These are phyloP conservation scores for Aspergillus novofumigatus DNA, from an alignment of 2,329 filamentous ascomycete species.

Conservation along the genomic window DNA sequence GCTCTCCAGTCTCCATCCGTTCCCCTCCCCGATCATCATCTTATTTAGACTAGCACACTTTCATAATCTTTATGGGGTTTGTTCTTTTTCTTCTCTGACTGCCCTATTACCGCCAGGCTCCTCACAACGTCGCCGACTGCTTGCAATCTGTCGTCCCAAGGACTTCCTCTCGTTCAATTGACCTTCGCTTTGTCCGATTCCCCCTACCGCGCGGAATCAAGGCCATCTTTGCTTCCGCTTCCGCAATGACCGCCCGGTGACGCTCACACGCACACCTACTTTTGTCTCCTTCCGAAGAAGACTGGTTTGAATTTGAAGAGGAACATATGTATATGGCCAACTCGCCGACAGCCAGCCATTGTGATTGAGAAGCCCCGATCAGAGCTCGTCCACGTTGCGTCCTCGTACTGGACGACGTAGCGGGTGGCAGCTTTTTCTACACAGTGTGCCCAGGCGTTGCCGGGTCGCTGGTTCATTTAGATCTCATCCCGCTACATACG, in stretches of 20 bases:
- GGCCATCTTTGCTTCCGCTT: neutral
- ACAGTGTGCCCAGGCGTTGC: neutral
- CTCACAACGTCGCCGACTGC: neutral
- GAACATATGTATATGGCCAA: neutral
- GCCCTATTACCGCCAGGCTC: neutral
- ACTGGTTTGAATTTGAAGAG: neutral
- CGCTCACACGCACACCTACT: slow-evolving; percentile 1
- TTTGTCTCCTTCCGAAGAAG: neutral
- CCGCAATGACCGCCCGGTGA: slow-evolving; percentile 15
- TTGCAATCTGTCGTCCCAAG: too few relatives aligned
- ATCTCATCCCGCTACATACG: slow-evolving; percentile 4
- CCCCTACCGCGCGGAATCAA: neutral
- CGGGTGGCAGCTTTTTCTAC: neutral
- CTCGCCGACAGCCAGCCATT: neutral
- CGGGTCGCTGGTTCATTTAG: neutral
- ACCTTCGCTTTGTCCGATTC: slow-evolving; percentile 6
- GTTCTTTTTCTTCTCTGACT: neutral
- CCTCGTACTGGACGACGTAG: neutral
- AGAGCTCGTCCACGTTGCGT: neutral
- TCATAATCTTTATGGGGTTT: neutral
- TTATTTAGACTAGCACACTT: neutral
- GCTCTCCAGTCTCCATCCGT: neutral
- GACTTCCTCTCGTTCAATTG: neutral
- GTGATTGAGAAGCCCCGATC: neutral
- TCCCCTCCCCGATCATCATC: neutral